A percentile compares a stretch with the other conserved stretches of the same genome.
phyloP scores from a whole-genome alignment of 106 monocot genomes.

The Posidonia australis region DNA sequence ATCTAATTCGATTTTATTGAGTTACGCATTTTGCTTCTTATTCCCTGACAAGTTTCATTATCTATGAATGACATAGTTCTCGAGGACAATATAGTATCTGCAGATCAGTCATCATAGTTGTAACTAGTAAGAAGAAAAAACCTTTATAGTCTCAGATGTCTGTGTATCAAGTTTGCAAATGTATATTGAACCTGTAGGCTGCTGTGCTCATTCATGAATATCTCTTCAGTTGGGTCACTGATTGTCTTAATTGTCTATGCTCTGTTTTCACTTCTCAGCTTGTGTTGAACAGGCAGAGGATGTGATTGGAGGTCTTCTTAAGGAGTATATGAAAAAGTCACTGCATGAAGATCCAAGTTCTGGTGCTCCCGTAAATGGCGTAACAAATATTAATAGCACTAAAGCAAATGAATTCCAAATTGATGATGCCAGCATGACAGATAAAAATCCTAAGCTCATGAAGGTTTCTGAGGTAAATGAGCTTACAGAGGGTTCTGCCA shows the following conservation, averaged over 20 bases:
- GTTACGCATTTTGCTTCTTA: no score
- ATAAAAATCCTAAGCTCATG: neutral
- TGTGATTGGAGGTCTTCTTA: slow-evolving; percentile 66
- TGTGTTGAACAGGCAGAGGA: slow-evolving; percentile 82
- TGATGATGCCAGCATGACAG: neutral
- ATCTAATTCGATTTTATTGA: no score
- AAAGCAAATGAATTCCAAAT: slow-evolving; percentile 2
- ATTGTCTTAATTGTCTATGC: neutral
- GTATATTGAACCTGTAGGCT: no score
- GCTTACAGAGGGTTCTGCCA: neutral
- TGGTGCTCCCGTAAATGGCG: slow-evolving; percentile 4
- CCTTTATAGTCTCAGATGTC: no score
- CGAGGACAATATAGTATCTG: no score
- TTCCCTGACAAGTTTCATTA: no score
- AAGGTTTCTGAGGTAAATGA: neutral
- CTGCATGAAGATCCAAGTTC: slow-evolving; percentile 9
- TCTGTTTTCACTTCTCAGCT: neutral
- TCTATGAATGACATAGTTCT: no score
- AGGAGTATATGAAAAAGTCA: slow-evolving; percentile 57
- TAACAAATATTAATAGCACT: slow-evolving; percentile 4
- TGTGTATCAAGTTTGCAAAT: no score
- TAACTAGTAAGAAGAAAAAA: no score
- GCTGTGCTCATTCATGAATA: no score
- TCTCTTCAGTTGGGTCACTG: no score
- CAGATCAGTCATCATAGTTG: no score